Base-by-base conservation (phyloP, 1,284 basidiomycete genomes). In the Cryptococcus deneoformans region DNA sequence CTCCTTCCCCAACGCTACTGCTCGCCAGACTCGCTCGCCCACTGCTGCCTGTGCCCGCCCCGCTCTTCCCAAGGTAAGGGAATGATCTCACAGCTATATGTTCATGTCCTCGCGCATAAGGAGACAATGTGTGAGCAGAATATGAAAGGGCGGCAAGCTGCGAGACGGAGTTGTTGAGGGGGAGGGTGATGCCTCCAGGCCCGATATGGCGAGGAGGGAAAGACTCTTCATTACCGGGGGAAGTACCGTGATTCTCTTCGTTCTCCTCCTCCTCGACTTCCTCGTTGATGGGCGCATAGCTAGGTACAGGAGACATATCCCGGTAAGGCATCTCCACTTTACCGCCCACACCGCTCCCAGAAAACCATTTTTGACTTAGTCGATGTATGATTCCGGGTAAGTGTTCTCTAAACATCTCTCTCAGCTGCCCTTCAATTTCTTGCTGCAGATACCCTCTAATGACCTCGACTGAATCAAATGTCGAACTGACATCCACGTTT, bases 371-470 rank as follows among this genome's bases (percentile, higher is more conserved):
- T 74, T 99, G 94, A 75, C 89, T 92, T 44, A 99, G 84, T 36
- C 91, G 83, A 75, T 99, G 96, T 49, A 99, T 99, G 66, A 99
- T 98, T 1, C 91, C 88, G 0, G 96, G 96, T 9, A 99, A 78
- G 76, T 99, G 96, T 72, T 97, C 93, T 60, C 94, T 83, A 77
- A 99, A 99, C 91, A 99, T 94, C 74, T 98, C 96, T 39, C 95
- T 83, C 36, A 99, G 81, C 77, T 98, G 95, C 0, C 87, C 91
- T 76, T 99, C 96, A 56, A 99, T 99, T 80, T 99, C 95, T 59
- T 86, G 85, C 74, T 96, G 94, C 54, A 97, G 91, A 77, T 94
- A 97, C 56, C 91, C 93, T 70, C 97, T 91, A 56, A 99, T 97
- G 61, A 97, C 93, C 51, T 91, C 92, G 61, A 99, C 95, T 14